Percentiles rank a stretch among this genome's conserved stretches.
These are phyloP conservation scores for Sedum album DNA, from an alignment of 164 flowering plant genomes.

Conservation along the genomic window DNA sequence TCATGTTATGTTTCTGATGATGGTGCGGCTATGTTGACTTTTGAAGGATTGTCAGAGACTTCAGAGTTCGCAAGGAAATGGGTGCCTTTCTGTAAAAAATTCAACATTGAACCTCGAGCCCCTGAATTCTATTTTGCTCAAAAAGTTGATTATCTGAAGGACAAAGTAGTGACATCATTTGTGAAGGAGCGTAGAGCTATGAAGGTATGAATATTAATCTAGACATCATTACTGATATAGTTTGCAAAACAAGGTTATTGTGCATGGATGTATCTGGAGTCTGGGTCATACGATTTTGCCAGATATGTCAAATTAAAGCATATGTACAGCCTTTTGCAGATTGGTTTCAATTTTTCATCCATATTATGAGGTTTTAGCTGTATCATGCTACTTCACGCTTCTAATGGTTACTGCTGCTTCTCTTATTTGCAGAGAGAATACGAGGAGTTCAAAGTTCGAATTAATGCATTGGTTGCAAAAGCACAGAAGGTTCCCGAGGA, in stretches of 20 bases:
- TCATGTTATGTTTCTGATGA: conserved; percentile 79
- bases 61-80: conserved; percentile 65
- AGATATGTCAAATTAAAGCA: too few relatives aligned
- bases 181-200: conserved; percentile 66
- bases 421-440: conserved; percentile 54
- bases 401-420: background rate
- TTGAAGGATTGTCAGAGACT: conserved; percentile 66
- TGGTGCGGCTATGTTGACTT: conserved; percentile 72
- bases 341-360: too few relatives aligned
- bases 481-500: conserved; percentile 69
- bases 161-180: conserved; percentile 53
- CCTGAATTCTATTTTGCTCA: conserved; percentile 61
- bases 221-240: background rate
- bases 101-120: conserved; percentile 64
- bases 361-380: background rate
- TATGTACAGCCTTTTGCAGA: too few relatives aligned
- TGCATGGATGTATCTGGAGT: conserved; percentile 1
- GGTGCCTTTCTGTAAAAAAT: conserved; percentile 71
- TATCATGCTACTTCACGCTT: background rate
- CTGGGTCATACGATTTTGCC: conserved; percentile 1
- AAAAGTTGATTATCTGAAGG: conserved; percentile 58
- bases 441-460: conserved; percentile 67
- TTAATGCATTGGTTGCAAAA: conserved; percentile 63
- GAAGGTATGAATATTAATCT: conserved; percentile 33
- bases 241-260: background rate